These are phyloP conservation scores for Paracoccidioides lutzii DNA, from an alignment of 2,329 filamentous ascomycete species.

Conservation along the genomic window DNA sequence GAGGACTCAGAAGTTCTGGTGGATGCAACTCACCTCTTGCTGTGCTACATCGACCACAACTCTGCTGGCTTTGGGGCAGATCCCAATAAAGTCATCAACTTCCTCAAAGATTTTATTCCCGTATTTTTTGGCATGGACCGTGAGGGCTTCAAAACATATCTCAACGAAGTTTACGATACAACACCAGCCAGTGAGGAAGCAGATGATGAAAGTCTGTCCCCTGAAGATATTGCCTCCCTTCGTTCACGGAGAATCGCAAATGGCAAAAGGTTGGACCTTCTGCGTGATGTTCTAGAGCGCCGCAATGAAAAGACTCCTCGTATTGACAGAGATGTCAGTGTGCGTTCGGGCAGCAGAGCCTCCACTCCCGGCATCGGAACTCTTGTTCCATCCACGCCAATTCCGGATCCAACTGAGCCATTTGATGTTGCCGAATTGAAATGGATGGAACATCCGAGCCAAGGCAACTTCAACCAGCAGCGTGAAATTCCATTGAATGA, in stretches of 20 bases:
- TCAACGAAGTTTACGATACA: constrained; percentile 56
- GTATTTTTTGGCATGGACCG: constrained; percentile 64
- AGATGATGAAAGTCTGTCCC: constrained; percentile 56
- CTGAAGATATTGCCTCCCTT: constrained; percentile 54
- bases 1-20: constrained; percentile 54
- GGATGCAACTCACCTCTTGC: constrained; percentile 37
- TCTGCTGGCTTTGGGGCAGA: constrained; percentile 44
- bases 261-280: constrained; percentile 61
- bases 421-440: constrained; percentile 37
- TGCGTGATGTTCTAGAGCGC: constrained; percentile 76
- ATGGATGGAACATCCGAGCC: constrained; percentile 49
- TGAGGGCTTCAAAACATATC: constrained; percentile 52
- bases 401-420: constrained; percentile 29
- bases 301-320: constrained; percentile 57
- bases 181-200: constrained; percentile 64
- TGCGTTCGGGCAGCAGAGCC: constrained; percentile 69
- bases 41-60: constrained; percentile 36
- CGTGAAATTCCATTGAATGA: constrained; percentile 61
- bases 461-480: constrained; percentile 41
- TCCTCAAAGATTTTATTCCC: constrained; percentile 63
- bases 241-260: constrained; percentile 46
- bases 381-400: constrained; percentile 22
- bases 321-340: constrained; percentile 65
- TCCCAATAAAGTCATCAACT: constrained; percentile 59
- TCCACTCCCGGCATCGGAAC: constrained; percentile 73